Percentiles rank a stretch among this genome's conserved stretches.
These are phyloP conservation scores for Fusarium nygamai DNA, from an alignment of 2,329 filamentous ascomycete species.

Conservation along the genomic window DNA sequence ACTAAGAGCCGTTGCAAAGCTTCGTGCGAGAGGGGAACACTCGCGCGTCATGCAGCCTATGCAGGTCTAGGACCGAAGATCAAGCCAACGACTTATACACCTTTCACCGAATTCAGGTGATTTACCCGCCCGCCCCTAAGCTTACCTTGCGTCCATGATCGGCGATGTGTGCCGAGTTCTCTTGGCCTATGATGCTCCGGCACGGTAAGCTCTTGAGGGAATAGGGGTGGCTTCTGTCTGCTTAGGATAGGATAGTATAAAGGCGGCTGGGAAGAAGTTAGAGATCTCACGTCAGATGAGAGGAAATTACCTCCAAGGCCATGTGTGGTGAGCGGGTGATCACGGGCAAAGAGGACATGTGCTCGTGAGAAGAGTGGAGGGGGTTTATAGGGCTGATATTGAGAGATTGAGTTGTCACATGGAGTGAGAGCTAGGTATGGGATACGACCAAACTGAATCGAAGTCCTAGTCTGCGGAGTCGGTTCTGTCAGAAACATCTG, in stretches of 20 bases:
- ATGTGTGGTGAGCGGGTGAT: conserved; percentile 31
- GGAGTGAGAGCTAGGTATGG: conserved; percentile 3
- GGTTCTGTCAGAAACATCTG: conserved; percentile 1
- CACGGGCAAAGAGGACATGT: conserved; percentile 10
- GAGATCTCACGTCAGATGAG: conserved; percentile 42
- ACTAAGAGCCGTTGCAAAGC: neutral
- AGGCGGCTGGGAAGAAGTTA: conserved; percentile 25
- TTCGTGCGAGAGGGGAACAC: neutral
- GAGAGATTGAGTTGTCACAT: conserved; percentile 3
- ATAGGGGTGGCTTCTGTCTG: neutral
- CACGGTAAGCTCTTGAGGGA: conserved; percentile 6
- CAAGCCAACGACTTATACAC: conserved; percentile 20
- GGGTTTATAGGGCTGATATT: conserved; percentile 26
- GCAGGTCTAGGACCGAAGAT: conserved; percentile 13
- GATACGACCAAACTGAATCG: conserved; percentile 2
- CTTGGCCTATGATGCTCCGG: conserved; percentile 17
- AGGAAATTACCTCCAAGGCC: conserved; percentile 3
- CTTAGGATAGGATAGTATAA: neutral
- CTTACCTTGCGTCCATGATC: conserved; percentile 16
- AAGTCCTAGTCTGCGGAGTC: neutral
- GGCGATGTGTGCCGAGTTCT: conserved; percentile 21
- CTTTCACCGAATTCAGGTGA: conserved; percentile 6
- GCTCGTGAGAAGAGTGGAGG: neutral
- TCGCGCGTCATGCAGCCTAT: conserved; percentile 23
- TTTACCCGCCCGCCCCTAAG: neutral